phyloP scores from a whole-genome alignment of 2,329 filamentous ascomycete genomes.

The Aspergillus fischeri region DNA sequence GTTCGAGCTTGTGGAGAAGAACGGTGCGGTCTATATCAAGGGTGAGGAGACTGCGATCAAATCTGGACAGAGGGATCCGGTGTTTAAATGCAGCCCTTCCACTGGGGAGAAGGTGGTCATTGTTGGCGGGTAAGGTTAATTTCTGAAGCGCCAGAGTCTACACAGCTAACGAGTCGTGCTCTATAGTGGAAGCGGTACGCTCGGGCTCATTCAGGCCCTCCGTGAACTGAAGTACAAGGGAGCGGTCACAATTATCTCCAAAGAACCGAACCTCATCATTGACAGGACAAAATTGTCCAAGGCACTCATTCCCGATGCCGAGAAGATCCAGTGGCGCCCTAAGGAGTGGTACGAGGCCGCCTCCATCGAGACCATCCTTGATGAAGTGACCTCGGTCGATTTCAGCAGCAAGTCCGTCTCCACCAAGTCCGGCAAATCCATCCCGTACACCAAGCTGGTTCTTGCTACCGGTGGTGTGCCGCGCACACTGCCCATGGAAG shows the following conservation, averaged over 20 bases:
- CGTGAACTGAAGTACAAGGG: constrained; percentile 77
- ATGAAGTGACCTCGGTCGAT: constrained; percentile 69
- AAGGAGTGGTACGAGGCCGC: constrained; percentile 69
- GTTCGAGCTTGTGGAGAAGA: constrained; percentile 75
- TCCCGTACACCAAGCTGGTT: constrained; percentile 80
- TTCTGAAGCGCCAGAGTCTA: neutral
- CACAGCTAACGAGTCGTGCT: neutral
- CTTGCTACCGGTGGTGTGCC: constrained; percentile 83
- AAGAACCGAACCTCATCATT: constrained; percentile 80
- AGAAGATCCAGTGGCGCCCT: constrained; percentile 73
- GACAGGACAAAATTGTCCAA: constrained; percentile 96
- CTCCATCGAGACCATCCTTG: constrained; percentile 53
- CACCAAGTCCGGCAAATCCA: constrained; percentile 69
- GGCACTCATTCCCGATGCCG: constrained; percentile 74
- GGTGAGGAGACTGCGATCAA: constrained; percentile 78
- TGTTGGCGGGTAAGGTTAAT: constrained; percentile 62
- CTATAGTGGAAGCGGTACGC: constrained; percentile 69
- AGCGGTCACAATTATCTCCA: constrained; percentile 74
- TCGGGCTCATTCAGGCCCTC: constrained; percentile 78
- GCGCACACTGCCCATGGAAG: constrained; percentile 69
- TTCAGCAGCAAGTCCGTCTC: constrained; percentile 68
- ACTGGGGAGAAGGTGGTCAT: constrained; percentile 64
- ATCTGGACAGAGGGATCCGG: constrained; percentile 66
- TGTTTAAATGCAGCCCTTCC: constrained; percentile 63
- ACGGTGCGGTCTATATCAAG: constrained; percentile 78